These are phyloP conservation scores for Solanum chacoense DNA, from an alignment of 305 asterid genomes.

Conservation along the genomic window DNA sequence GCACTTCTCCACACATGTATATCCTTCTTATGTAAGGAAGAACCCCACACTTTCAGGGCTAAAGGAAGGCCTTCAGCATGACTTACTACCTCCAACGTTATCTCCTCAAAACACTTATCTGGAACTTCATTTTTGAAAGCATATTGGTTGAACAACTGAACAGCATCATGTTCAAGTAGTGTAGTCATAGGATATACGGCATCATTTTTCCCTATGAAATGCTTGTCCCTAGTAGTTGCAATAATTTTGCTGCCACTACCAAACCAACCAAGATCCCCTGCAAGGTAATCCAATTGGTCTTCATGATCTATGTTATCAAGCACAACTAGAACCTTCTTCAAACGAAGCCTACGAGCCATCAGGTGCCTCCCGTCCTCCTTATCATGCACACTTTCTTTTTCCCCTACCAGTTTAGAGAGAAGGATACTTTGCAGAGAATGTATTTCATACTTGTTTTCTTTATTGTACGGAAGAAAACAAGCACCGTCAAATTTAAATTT, in stretches of 20 bases:
- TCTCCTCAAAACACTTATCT: background rate
- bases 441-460: background rate
- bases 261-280: background rate
- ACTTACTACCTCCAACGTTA: background rate
- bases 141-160: background rate
- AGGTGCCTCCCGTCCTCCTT: background rate
- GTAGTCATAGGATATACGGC: accelerated
- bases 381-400: background rate
- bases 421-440: background rate
- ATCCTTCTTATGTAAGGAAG: background rate
- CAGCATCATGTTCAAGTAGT: background rate
- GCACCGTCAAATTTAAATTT: background rate
- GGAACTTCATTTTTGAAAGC: background rate
- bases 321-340: too few relatives aligned
- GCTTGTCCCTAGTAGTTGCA: background rate
- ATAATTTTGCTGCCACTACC: background rate
- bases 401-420: background rate
- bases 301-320: background rate
- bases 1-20: background rate
- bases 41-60: background rate
- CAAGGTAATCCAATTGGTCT: background rate
- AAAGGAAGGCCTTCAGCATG: background rate
- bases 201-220: background rate
- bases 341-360: background rate
- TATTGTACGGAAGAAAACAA: background rate